Percentiles rank a stretch among this genome's conserved stretches.
Conservation (phyloP, 2,329 filamentous ascomycete species). For the Pseudonectria foliicola region DNA sequence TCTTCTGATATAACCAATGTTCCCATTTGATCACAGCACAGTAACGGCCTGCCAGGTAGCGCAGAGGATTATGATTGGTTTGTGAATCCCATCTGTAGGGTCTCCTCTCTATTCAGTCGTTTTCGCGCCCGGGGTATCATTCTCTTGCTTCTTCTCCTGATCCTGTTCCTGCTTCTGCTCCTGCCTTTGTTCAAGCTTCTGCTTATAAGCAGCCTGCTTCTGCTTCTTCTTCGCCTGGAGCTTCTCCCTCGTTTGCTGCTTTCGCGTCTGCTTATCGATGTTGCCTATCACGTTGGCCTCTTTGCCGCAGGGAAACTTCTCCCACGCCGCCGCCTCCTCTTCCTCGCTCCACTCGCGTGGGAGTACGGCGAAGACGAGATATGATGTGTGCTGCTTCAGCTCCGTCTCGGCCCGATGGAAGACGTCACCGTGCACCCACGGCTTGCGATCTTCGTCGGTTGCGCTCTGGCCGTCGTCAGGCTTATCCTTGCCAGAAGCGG, state of each 20-base stretch:
- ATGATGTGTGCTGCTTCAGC: slow-evolving; percentile 94
- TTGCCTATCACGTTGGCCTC: slow-evolving; percentile 46
- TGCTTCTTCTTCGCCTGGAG: slow-evolving; percentile 40
- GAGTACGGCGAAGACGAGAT: slow-evolving; percentile 85
- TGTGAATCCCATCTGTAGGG: no score
- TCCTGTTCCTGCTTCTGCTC: slow-evolving; percentile 9
- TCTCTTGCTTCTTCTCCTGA: slow-evolving; percentile 8
- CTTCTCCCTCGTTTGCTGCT: slow-evolving; percentile 49
- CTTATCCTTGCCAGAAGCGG: slow-evolving; percentile 22
- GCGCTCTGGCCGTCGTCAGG: no score
- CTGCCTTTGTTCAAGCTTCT: slow-evolving; percentile 22
- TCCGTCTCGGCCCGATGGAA: slow-evolving; percentile 79
- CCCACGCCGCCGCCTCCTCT: slow-evolving; percentile 64
- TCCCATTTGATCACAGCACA: no score
- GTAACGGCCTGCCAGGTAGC: no score
- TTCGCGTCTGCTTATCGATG: slow-evolving; percentile 46
- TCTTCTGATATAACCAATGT: no score
- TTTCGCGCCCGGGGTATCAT: slow-evolving; percentile 15
- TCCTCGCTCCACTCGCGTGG: slow-evolving; percentile 80
- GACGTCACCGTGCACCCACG: slow-evolving; percentile 69
- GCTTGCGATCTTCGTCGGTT: slow-evolving; percentile 39
- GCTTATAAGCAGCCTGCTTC: slow-evolving; percentile 28
- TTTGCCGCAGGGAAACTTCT: slow-evolving; percentile 55
- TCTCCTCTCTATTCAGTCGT: slow-evolving; percentile 5
- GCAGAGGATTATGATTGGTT: no score